Conservation (phyloP, 139 green algal genomes). For the Pseudopediastrum boryanum region DNA sequence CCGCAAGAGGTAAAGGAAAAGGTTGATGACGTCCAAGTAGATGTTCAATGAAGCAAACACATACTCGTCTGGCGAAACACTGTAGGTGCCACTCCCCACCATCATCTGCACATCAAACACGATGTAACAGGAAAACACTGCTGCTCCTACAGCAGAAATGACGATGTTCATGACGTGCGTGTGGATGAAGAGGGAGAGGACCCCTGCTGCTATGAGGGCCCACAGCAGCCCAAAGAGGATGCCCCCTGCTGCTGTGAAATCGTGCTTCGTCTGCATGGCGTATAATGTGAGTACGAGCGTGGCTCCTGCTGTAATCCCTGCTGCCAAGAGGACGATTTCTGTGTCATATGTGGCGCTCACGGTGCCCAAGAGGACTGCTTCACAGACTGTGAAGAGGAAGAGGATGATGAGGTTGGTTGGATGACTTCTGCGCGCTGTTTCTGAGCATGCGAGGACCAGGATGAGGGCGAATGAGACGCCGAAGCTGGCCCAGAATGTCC, state of each 20-base stretch:
- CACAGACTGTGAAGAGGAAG: slow-evolving; percentile 41
- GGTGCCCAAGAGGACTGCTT: slow-evolving; percentile 39
- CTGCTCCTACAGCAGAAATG: slow-evolving; percentile 6
- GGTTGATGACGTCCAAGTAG: slow-evolving; percentile 58
- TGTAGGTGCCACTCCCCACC: slow-evolving; percentile 32
- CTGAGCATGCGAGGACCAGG: slow-evolving; percentile 13
- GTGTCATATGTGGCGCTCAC: slow-evolving; percentile 29
- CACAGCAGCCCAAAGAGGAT: slow-evolving; percentile 34
- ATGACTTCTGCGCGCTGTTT: slow-evolving; percentile 30
- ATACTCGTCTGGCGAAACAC: slow-evolving; percentile 49
- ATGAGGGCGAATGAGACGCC: slow-evolving; percentile 1
- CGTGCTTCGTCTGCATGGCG: slow-evolving; percentile 32
- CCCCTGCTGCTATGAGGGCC: slow-evolving; percentile 16
- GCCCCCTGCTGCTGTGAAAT: slow-evolving; percentile 35
- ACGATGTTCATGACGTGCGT: slow-evolving; percentile 12
- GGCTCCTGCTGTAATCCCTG: slow-evolving; percentile 9
- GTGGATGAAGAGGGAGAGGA: not conserved
- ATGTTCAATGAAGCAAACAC: slow-evolving; percentile 51
- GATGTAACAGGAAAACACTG: slow-evolving; percentile 25
- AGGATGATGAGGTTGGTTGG: slow-evolving; percentile 41
- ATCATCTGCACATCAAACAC: slow-evolving; percentile 39
- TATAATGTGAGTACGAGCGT: slow-evolving; percentile 14
- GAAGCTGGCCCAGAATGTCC: slow-evolving; percentile 20
- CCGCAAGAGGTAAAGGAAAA: slow-evolving; percentile 56
- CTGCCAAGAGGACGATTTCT: slow-evolving; percentile 27